Evolutionary conservation across 805 yeast species (phyloP).

Genomic region (Brettanomyces sp.): DNA sequence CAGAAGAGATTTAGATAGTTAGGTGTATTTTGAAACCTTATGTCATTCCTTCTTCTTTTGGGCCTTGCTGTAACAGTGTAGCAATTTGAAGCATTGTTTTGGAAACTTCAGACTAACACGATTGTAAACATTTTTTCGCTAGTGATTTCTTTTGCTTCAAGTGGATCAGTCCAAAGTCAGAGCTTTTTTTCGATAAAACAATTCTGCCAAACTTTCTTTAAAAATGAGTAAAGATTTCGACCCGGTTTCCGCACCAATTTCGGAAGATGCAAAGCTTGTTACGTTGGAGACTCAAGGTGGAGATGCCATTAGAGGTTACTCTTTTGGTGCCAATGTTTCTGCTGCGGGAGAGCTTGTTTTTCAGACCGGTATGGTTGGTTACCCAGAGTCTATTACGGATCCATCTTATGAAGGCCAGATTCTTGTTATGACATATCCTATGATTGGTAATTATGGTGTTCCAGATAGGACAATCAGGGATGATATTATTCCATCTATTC

Average conservation of each 20-base stretch:
- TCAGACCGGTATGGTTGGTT: slow-evolving; percentile 99
- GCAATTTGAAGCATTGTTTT: background rate
- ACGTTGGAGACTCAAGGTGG: slow-evolving; percentile 88
- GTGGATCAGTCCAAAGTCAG: background rate
- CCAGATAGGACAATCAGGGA: slow-evolving; percentile 78
- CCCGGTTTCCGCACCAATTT: slow-evolving; percentile 78
- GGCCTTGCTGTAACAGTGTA: background rate
- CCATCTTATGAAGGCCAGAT: slow-evolving; percentile 98
- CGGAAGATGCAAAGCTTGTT: slow-evolving; percentile 75
- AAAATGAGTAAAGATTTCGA: slow-evolving; percentile 31
- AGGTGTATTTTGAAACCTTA: background rate
- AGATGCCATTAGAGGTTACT: slow-evolving; percentile 80
- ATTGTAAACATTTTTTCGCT: background rate
- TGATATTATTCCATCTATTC: slow-evolving; percentile 65
- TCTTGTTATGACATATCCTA: slow-evolving; percentile 89
- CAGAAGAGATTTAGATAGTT: too few relatives aligned
- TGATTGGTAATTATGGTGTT: slow-evolving; percentile 98
- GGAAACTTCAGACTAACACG: background rate
- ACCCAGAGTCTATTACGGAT: slow-evolving; percentile 95
- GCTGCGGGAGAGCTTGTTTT: slow-evolving; percentile 96
- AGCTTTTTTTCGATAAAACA: background rate
- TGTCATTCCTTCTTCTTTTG: background rate
- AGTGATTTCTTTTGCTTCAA: background rate
- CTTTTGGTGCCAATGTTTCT: slow-evolving; percentile 87
- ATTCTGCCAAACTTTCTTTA: slow-evolving; percentile 14